A percentile compares a stretch with the other conserved stretches of the same genome.
phyloP scores from a whole-genome alignment of 2,329 filamentous ascomycete genomes.

The Gaeumannomyces sp. region DNA sequence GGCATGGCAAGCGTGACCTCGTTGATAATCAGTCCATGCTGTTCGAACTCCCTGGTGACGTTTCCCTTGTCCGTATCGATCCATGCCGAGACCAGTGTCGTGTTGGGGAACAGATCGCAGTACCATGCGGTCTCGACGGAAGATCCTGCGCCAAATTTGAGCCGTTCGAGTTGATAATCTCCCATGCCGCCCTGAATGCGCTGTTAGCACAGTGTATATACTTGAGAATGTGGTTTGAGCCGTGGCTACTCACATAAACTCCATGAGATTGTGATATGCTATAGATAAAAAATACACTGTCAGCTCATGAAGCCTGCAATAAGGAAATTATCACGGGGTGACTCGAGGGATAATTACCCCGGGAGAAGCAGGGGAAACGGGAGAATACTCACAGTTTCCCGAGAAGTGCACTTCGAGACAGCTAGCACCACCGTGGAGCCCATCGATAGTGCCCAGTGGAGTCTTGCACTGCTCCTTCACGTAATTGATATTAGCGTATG shows the following conservation, averaged over 20 bases:
- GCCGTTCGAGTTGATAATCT: conserved; percentile 34
- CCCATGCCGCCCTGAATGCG: conserved; percentile 44
- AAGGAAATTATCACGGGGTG: not conserved
- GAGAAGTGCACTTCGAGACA: conserved; percentile 66
- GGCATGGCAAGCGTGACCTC: conserved; percentile 75
- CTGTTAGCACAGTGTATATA: not conserved
- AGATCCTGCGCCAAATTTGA: conserved; percentile 36
- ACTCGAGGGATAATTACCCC: not conserved
- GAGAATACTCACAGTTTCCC: conserved; percentile 42
- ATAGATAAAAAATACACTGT: not conserved
- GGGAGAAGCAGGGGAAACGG: not conserved
- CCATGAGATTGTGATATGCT: conserved; percentile 62
- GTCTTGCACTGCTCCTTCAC: conserved; percentile 52
- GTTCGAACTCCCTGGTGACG: conserved; percentile 41
- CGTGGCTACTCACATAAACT: conserved; percentile 39
- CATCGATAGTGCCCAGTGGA: conserved; percentile 46
- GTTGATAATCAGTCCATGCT: conserved; percentile 56
- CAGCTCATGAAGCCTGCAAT: conserved; percentile 7
- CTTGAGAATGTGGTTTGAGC: not conserved
- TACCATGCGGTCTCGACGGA: conserved; percentile 48
- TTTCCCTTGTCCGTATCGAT: conserved; percentile 51
- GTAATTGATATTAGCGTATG: conserved; percentile 58
- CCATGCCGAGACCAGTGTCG: conserved; percentile 64
- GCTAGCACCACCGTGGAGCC: conserved; percentile 36
- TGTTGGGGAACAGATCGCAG: conserved; percentile 63